A percentile compares a stretch with the other conserved stretches of the same genome.
These are phyloP conservation scores for Ziziphus jujuba DNA, from an alignment of 306 rosid species.

Conservation along the genomic window DNA sequence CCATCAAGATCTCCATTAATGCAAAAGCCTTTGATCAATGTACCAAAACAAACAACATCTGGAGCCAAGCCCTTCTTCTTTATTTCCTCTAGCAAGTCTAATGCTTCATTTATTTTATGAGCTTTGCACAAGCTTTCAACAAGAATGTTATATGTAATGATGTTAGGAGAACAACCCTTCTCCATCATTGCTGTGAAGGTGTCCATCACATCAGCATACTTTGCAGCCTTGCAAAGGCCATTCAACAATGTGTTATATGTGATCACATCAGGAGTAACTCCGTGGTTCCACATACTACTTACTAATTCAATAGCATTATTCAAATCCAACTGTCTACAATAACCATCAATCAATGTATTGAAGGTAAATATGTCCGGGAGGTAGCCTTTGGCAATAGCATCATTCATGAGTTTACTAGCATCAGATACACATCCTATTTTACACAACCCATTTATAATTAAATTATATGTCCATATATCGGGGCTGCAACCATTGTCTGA, in stretches of 20 bases:
- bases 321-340: slow-evolving; percentile 67
- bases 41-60: slow-evolving; percentile 67
- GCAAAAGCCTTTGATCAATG: slow-evolving; percentile 68
- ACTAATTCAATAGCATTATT: slow-evolving; percentile 60
- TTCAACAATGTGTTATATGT: slow-evolving; percentile 76
- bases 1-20: slow-evolving; percentile 66
- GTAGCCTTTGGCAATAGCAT: slow-evolving; percentile 71
- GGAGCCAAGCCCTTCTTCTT: slow-evolving; percentile 55
- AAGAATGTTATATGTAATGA: slow-evolving; percentile 66
- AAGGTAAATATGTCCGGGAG: slow-evolving; percentile 82
- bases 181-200: slow-evolving; percentile 66
- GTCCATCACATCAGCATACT: slow-evolving; percentile 57
- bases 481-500: slow-evolving; percentile 63
- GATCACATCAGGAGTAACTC: slow-evolving; percentile 86
- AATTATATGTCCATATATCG: slow-evolving; percentile 73
- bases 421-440: slow-evolving; percentile 84
- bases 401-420: slow-evolving; percentile 63
- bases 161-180: slow-evolving; percentile 68
- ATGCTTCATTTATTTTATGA: slow-evolving; percentile 59
- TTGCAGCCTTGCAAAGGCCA: slow-evolving; percentile 86
- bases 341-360: slow-evolving; percentile 86
- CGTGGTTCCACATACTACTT: slow-evolving; percentile 71
- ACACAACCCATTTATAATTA: slow-evolving; percentile 81
- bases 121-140: slow-evolving; percentile 82
- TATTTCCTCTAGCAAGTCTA: slow-evolving; percentile 62